phyloP scores from a whole-genome alignment of 2,329 filamentous ascomycete species.

The Ophiostoma piceae region DNA sequence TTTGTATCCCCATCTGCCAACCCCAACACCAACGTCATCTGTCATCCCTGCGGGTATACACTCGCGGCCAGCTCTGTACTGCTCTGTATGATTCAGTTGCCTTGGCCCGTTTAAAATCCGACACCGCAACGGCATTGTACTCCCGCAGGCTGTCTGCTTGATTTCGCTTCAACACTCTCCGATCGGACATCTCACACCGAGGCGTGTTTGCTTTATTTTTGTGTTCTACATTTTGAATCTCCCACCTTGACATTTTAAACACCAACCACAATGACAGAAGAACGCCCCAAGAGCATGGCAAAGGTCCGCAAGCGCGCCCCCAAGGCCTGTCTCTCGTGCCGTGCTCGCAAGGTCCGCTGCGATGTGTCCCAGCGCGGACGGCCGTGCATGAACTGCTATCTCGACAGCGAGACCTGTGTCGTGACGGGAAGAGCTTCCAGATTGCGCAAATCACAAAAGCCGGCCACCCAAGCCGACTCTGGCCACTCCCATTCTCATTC shows the following conservation, averaged over 20 bases:
- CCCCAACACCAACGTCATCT: neutral
- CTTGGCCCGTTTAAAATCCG: neutral
- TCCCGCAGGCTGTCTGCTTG: neutral
- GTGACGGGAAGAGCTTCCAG: conserved; percentile 25
- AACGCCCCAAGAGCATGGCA: conserved; percentile 38
- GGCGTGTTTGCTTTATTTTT: neutral
- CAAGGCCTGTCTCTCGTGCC: conserved; percentile 49
- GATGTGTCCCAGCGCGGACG: conserved; percentile 44
- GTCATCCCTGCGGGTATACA: neutral
- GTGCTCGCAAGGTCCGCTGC: conserved; percentile 48
- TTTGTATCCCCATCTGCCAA: neutral
- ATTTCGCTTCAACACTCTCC: neutral
- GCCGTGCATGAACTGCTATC: conserved; percentile 50
- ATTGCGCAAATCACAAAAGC: conserved; percentile 20
- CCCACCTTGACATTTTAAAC: neutral
- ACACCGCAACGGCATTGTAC: neutral
- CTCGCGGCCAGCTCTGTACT: neutral
- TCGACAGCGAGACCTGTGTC: conserved; percentile 43
- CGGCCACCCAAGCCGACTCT: neutral
- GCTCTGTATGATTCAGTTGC: neutral
- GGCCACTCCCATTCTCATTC: neutral
- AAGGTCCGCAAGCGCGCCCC: conserved; percentile 46
- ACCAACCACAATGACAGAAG: conserved; percentile 30
- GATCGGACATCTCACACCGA: neutral
- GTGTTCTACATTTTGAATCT: neutral